Base-by-base conservation (phyloP, 306 rosid genomes). In the Aeschynomene evenia region DNA sequence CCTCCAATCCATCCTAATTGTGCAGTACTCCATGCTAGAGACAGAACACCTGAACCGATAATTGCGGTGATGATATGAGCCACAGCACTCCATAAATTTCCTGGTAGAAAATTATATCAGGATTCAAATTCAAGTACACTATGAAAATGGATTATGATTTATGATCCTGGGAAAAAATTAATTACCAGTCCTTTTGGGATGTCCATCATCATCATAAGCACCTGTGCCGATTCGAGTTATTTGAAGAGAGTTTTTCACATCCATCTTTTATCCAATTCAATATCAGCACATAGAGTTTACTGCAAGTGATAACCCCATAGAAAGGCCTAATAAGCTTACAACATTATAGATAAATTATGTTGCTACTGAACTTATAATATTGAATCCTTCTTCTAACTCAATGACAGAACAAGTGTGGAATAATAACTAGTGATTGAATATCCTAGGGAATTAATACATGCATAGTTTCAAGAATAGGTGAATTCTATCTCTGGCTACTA, bases 11-110 rank as follows among this genome's bases (percentile, higher is more conserved):
- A 90, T 70, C 96, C 94, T 63, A 87, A 62, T 10, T 82, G 86
- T 2, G 94, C 26, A 69, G 86, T 84, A 34, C 89, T 83, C 94
- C 96, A 90, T 29, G 89, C 91, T 64, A 90, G 80, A 50, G 96
- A 87, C 37, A 90, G 70, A 65, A 90, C 88, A 14, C 96, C 89
- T 29, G 89, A 49, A 40, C 96, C 94, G 57, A 90, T 87, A 51
- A 90, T 91, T 31, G 89, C 94, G 3, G 94, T 87, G 0, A 87
- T 85, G 68, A 90, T 90, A 73, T 90, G 94, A 52, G 94, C 94
- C 48, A 85, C 79, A 23, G 78, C 83, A 68, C 68, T 84, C 76
- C 37, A 57, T 21, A 87, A 23, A 57, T 81, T 87, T 61, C 89
- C 89, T 87, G 86, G 19, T 40, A 14, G 14, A 55, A n/a, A 51